These are phyloP conservation scores for Hyparrhenia diplandra DNA, from an alignment of 176 grass and related monocot genomes.

Conservation along the genomic window DNA sequence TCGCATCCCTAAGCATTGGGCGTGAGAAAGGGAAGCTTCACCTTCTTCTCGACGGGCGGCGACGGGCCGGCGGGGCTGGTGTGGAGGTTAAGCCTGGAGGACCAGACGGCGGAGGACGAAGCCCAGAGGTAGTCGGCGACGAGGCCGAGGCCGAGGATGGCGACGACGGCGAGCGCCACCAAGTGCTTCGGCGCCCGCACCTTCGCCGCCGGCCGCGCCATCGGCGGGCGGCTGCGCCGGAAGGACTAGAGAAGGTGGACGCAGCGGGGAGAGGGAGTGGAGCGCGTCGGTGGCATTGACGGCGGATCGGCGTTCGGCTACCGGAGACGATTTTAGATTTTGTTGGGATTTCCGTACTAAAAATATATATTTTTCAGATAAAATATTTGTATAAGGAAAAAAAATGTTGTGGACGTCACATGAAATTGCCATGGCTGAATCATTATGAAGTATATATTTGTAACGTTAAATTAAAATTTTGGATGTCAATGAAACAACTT, in stretches of 20 bases:
- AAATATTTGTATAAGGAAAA: too few relatives aligned
- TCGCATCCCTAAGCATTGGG: background rate
- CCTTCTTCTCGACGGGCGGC: conserved; percentile 22
- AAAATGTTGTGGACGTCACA: too few relatives aligned
- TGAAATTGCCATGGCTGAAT: too few relatives aligned
- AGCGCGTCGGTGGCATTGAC: conserved; percentile 40
- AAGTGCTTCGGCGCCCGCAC: conserved; percentile 41
- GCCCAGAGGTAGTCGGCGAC: conserved; percentile 79
- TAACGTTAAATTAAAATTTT: too few relatives aligned
- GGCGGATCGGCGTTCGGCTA: background rate
- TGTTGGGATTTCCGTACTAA: too few relatives aligned
- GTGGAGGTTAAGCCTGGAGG: conserved; percentile 36
- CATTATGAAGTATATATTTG: too few relatives aligned
- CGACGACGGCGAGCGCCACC: conserved; percentile 49
- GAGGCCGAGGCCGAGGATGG: conserved; percentile 61
- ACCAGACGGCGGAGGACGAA: conserved; percentile 56
- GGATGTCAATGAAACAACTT: too few relatives aligned
- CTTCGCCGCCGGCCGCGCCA: conserved; percentile 61
- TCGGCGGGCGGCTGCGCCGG: conserved; percentile 3
- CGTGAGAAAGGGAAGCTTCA: conserved; percentile 12
- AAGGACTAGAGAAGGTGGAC: background rate
- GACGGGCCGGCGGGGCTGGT: background rate
- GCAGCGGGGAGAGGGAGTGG: conserved; percentile 8
- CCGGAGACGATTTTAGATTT: too few relatives aligned
- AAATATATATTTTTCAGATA: too few relatives aligned